Evolutionary conservation across 306 rosid species (phyloP).

Genomic region (Dicorynia guianensis): DNA sequence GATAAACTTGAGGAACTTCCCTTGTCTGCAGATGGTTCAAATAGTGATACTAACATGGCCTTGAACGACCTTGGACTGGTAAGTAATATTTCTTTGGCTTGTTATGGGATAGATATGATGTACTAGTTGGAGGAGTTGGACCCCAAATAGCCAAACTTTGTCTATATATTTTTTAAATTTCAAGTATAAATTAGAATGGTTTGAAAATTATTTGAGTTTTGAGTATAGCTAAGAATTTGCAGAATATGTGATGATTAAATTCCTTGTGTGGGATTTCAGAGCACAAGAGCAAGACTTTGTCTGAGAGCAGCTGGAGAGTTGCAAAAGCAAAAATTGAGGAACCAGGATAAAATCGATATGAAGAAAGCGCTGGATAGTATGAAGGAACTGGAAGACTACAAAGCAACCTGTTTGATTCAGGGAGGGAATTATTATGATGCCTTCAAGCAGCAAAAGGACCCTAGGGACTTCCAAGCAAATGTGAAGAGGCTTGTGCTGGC

Average conservation of each 20-base stretch:
- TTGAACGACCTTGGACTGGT: conserved; percentile 81
- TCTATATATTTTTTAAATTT: not conserved
- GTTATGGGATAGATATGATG: no score
- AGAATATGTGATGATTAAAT: not conserved
- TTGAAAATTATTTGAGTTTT: not conserved
- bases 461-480: conserved; percentile 72
- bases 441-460: conserved; percentile 64
- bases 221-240: not conserved
- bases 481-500: conserved; percentile 69
- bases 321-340: conserved; percentile 53
- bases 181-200: not conserved
- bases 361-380: conserved; percentile 30
- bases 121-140: no score
- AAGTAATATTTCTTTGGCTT: not conserved
- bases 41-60: conserved; percentile 38
- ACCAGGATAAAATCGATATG: conserved; percentile 37
- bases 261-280: conserved; percentile 53
- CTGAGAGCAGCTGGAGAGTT: conserved; percentile 71
- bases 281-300: conserved; percentile 65
- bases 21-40: conserved; percentile 41
- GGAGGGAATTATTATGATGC: conserved; percentile 66
- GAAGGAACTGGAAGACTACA: conserved; percentile 46
- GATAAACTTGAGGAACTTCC: conserved; percentile 54
- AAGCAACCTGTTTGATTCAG: conserved; percentile 34
- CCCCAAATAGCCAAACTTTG: no score